Evolutionary conservation across 129 eudicot species (phyloP), one percentile per base, ranked within the genome.

Genomic region (Flaveria brownii): DNA sequence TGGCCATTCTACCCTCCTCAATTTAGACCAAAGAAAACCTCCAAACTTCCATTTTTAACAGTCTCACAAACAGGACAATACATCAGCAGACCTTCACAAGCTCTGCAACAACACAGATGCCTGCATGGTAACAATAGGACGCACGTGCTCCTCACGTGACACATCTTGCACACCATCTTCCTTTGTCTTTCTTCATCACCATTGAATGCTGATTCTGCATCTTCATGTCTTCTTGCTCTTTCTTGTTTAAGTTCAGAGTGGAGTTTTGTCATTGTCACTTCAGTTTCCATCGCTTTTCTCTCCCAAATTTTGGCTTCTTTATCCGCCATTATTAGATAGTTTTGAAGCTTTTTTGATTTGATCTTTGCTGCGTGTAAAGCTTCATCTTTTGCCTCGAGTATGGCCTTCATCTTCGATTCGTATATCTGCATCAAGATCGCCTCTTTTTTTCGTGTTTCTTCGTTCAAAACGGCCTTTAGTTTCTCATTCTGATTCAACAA

Each of bases 41-140:
- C 88, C 80, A 87, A 56, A 56, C 86, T 82, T 62, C 75, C 91
- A 20, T 84, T 73, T 78, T 87, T 87, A 61, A 71, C 67, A 81
- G 81, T 74, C 71, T 79, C 80, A 87, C 91, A 87, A 25, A 87
- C 73, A 59, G 88, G 91, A 75, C 91, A 87, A 61, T 66, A 71
- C 85, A 56, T 72, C 46, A 84, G 52, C 45, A 52, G 41, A 68
- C 71, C 78, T 59, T 87, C 88, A 76, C 91, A 87, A 63, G 60
- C 17, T 47, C 84, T 72, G 80, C 91, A 87, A 33, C 82, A 78
- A 64, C 88, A 84, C 9, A 87, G 82, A 77, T 87, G 91, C 82
- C 85, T 87, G 73, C 91, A 87, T 33, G 91, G 91, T 0, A 87
- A 62, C 73, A 81, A 74, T 26, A 82, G 72, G 22, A 86, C 41